phyloP scores from a whole-genome alignment of 345 rosid genomes.

The Eucalyptus grandis region DNA sequence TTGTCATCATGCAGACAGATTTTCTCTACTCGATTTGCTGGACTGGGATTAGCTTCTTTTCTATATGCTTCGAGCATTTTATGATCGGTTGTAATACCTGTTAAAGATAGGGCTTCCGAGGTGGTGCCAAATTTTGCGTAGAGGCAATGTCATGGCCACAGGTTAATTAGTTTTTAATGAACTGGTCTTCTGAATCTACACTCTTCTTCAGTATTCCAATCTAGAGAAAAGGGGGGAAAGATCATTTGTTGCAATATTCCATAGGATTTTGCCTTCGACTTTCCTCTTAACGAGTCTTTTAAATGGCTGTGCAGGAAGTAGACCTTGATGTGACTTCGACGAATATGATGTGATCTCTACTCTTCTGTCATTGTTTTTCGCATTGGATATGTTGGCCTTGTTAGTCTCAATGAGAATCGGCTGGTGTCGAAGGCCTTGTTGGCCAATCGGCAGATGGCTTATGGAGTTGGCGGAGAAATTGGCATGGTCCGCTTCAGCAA shows the following conservation, averaged over 20 bases:
- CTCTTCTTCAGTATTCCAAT: not conserved
- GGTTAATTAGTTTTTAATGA: not conserved
- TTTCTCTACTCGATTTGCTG: not conserved
- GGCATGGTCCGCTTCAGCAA: not conserved
- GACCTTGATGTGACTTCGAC: not conserved
- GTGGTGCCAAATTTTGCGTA: not conserved
- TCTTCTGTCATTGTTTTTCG: not conserved
- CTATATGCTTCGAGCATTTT: not conserved
- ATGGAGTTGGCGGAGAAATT: not conserved
- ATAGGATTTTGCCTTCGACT: not conserved
- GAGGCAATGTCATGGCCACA: not conserved
- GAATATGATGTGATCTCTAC: not conserved
- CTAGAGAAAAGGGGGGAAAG: not conserved
- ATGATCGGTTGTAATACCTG: not conserved
- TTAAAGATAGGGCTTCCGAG: not conserved
- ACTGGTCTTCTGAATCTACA: not conserved
- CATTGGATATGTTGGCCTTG: not conserved
- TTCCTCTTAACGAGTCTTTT: not conserved
- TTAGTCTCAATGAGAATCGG: not conserved
- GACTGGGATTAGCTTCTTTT: not conserved
- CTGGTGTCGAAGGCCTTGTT: not conserved
- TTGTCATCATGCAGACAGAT: not conserved
- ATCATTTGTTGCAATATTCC: not conserved
- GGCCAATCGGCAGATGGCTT: not conserved
- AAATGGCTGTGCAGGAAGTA: not conserved